A percentile compares a stretch with the other conserved stretches of the same genome.
Conservation (phyloP, 176 grass and related monocot genomes). For the Bromus sterilis region DNA sequence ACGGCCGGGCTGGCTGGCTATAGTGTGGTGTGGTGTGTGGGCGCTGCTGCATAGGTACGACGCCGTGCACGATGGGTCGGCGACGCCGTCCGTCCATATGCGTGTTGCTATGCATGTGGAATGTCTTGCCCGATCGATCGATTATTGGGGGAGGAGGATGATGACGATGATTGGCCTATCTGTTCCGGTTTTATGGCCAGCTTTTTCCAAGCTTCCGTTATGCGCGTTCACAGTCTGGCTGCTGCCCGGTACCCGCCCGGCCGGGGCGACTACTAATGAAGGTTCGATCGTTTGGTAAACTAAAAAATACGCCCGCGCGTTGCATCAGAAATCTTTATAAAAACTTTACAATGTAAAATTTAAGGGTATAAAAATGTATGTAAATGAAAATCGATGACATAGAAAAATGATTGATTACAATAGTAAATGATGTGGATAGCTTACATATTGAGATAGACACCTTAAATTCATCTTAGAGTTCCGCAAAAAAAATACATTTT, state of each 20-base stretch:
- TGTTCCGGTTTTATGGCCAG: neutral
- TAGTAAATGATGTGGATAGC: too few relatives aligned
- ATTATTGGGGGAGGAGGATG: too few relatives aligned
- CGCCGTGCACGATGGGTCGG: neutral
- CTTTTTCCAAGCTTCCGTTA: neutral
- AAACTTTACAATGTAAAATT: too few relatives aligned
- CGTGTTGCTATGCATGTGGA: neutral
- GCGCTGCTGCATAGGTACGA: neutral
- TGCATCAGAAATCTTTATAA: too few relatives aligned
- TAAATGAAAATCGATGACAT: too few relatives aligned
- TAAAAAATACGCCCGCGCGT: too few relatives aligned
- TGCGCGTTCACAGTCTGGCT: constrained; percentile 29
- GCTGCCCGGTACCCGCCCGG: neutral
- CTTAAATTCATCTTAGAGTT: too few relatives aligned
- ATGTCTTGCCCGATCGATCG: neutral
- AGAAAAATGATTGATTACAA: too few relatives aligned
- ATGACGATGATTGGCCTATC: neutral
- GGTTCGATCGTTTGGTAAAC: too few relatives aligned
- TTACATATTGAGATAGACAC: too few relatives aligned
- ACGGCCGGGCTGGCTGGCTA: neutral
- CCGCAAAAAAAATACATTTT: too few relatives aligned
- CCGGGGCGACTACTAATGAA: neutral
- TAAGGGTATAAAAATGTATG: too few relatives aligned
- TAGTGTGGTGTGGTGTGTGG: neutral
- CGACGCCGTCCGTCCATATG: neutral